These are phyloP conservation scores for Tylopilus vinaceipallidus DNA, from an alignment of 768 basidiomycete species.

Conservation along the genomic window DNA sequence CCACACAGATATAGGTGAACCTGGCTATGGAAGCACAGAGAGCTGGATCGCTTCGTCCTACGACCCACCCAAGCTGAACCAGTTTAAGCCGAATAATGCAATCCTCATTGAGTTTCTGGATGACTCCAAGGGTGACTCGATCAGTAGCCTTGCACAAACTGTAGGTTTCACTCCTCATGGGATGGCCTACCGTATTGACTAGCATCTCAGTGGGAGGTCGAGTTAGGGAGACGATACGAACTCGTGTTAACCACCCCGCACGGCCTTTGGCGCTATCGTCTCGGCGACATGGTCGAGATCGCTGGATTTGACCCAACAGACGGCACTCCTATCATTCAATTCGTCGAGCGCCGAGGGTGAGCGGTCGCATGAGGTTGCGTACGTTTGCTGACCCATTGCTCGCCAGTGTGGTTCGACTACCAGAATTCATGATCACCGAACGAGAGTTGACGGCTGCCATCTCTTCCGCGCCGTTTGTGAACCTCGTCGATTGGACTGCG, in stretches of 20 bases:
- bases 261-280: not conserved
- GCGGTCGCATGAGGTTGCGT: conserved; percentile 4
- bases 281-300: too few species aligned
- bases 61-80: conserved; percentile 4
- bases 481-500: conserved; percentile 15
- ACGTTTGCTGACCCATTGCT: not conserved
- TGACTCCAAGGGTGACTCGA: not conserved
- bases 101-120: conserved; percentile 15
- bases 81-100: not conserved
- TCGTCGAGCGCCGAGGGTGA: too few species aligned
- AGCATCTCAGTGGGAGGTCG: conserved; percentile 12
- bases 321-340: too few species aligned
- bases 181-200: not conserved
- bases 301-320: too few species aligned
- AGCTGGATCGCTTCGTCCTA: conserved; percentile 4
- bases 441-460: conserved; percentile 7
- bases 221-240: conserved; percentile 14
- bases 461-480: not conserved
- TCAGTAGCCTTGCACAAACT: not conserved
- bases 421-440: conserved; percentile 9
- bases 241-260: conserved; percentile 14
- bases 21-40: conserved; percentile 6
- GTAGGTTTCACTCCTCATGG: not conserved
- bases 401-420: not conserved
- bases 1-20: not conserved